Base-by-base conservation (phyloP, 2,329 filamentous ascomycete species). In the Fusarium gaditjirri region DNA sequence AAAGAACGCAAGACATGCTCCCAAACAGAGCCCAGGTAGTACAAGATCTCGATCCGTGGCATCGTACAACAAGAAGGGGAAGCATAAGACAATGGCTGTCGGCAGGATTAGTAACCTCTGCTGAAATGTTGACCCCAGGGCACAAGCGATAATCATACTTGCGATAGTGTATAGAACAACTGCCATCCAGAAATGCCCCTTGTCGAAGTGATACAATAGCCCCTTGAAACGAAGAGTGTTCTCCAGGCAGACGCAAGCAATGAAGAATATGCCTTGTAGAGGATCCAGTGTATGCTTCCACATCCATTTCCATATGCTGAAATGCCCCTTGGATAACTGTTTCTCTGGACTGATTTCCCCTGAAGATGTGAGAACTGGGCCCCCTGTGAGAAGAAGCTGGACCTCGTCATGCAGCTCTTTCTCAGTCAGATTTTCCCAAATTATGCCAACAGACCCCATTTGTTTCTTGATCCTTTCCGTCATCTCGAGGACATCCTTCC, bases 401-500 rank as follows among this genome's bases (percentile, higher is more conserved):
- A 71, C 58, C 3, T 57, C 19, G 1, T 21, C 3, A 2, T 68
- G 47, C 3, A 71, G 50, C 14, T 58, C 25, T 9, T 46, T 16
- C 5, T 71, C 63, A 0, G 38, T 11, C 0, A 71, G 19, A 3
- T 4, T 21, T n/a, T 23, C 8, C 7, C 31, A 16, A 5, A 38
- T 42, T 3, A 65, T 46, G 0, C 33, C 49, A 4, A 9, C 25
- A 5, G 36, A 21, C 6, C n/a, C 5, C 0, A 71, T 1, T 11
- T 71, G 33, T 0, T 17, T 7, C 19, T 42, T 29, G 13, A 71
- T 54, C 0, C 19, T 8, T 1, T 49, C 25, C 5, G 68, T 44
- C 25, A 71, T 31, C 1, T 61, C 6, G 0, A 71, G 5, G 2
- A 71, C 44, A 1, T 41, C 27, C 25, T 61, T 71, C 68, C 58